Percentiles rank a stretch among this genome's conserved stretches.
phyloP scores from a whole-genome alignment of 2,329 filamentous ascomycete species.

The Curvularia sp. region DNA sequence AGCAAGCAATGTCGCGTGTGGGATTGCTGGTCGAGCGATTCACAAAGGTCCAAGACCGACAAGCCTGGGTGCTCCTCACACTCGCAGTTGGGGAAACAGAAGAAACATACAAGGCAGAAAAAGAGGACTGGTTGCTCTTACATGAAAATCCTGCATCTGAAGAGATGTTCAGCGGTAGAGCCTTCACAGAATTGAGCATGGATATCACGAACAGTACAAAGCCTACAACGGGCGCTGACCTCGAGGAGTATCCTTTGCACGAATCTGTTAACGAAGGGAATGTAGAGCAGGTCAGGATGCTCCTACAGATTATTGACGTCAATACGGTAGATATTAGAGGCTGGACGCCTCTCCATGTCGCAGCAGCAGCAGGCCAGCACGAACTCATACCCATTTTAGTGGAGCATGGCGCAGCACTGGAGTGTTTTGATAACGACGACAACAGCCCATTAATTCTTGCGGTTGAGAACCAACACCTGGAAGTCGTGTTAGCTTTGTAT shows the following conservation, averaged over 20 bases:
- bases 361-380: background rate
- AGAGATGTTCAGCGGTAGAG: background rate
- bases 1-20: background rate
- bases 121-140: background rate
- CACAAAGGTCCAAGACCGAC: background rate
- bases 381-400: background rate
- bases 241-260: background rate
- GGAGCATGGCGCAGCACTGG: background rate
- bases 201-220: background rate
- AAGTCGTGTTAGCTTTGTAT: background rate
- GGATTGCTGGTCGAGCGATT: background rate
- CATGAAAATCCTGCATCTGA: background rate
- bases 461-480: background rate
- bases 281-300: background rate
- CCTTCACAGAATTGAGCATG: background rate
- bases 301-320: background rate
- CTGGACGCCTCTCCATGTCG: background rate
- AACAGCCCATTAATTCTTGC: background rate
- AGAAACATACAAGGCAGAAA: background rate
- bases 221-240: too few species aligned
- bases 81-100: background rate
- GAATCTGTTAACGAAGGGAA: background rate
- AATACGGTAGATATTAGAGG: background rate
- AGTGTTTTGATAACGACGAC: background rate
- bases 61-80: background rate